A percentile compares a stretch with the other conserved stretches of the same genome.
Evolutionary conservation across 1,284 basidiomycete species (phyloP).

Genomic region (Heterobasidion parviporum): DNA sequence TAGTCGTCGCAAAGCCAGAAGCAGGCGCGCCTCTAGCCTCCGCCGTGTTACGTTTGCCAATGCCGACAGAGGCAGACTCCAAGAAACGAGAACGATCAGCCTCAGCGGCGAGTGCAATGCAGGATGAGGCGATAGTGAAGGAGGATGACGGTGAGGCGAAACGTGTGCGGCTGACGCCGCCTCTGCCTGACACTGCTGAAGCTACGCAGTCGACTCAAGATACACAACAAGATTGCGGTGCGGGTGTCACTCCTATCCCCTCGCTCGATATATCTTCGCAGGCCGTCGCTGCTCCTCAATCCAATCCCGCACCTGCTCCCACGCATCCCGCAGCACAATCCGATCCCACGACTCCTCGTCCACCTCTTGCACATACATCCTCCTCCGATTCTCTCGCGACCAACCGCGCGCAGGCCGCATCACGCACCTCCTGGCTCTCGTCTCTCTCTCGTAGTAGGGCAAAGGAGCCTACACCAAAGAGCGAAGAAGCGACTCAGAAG

Average conservation of each 20-base stretch:
- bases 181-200: background rate
- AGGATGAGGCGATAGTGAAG: background rate
- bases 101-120: background rate
- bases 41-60: slow-evolving; percentile 7
- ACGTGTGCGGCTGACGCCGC: background rate
- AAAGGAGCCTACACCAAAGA: background rate
- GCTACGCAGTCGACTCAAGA: background rate
- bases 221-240: background rate
- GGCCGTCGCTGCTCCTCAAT: background rate
- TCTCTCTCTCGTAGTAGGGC: background rate
- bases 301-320: background rate
- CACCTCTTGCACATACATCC: background rate
- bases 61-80: slow-evolving; percentile 2
- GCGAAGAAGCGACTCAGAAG: background rate
- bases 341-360: background rate
- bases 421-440: slow-evolving; percentile 1
- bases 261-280: background rate
- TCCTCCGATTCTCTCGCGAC: background rate
- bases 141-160: background rate
- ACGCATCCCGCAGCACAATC: background rate
- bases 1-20: slow-evolving; percentile 10
- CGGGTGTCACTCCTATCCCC: background rate
- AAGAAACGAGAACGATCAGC: background rate
- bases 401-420: background rate
- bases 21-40: slow-evolving; percentile 4